Base-by-base conservation (phyloP, 1,284 basidiomycete species). In the Trametes sp. region DNA sequence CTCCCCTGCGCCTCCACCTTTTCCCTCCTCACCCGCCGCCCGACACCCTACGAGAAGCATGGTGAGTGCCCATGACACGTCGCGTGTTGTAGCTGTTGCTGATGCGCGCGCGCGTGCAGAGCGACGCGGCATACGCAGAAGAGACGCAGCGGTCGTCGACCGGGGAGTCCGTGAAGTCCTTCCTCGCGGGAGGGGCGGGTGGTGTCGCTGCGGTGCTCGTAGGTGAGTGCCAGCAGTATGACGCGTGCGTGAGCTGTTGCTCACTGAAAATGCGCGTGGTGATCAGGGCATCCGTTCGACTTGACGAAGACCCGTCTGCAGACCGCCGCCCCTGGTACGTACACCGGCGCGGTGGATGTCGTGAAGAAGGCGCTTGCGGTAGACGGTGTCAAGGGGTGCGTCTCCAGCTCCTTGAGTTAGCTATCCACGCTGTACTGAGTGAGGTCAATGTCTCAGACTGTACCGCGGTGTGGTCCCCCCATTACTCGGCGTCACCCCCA, bases 391-490 rank as follows among this genome's bases (percentile, higher is more conserved):
- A 84, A 82, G 65, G 98, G 98, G 96, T 96, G 75, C 70, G 85
- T 75, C 8, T 33, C 4, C 26, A 19, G 35, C 33, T 41, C 24
- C 13, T 48, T 13, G 54, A 11, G 38, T 16, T 41, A 42, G 16
- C 41, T 45, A 14, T 28, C 2, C 45, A 46, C 45, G 5, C 35
- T 14, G 10, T 19, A n/a, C 36, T 33, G 7, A 57, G 21, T 57
- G 38, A 55, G 35, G 9, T 38, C 10, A 23, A 29, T 45, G 14
- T 48, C 56, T 29, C 59, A 97, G 95, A 36, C 78, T 99, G 77
- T 99, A 98, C 78, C 93, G 97, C 69, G 97, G 97, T 41, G 96
- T 99, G 81, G 92, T 97, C 3, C 97, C 98, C 28, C 98, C 98
- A 54, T 81, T 99, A 66, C 82, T 98, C 38, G 98, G 98, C 57